Evolutionary conservation across 768 basidiomycete species (phyloP), one percentile per base, ranked within the genome.

Genomic region (Candolleomyces eurysporus): DNA sequence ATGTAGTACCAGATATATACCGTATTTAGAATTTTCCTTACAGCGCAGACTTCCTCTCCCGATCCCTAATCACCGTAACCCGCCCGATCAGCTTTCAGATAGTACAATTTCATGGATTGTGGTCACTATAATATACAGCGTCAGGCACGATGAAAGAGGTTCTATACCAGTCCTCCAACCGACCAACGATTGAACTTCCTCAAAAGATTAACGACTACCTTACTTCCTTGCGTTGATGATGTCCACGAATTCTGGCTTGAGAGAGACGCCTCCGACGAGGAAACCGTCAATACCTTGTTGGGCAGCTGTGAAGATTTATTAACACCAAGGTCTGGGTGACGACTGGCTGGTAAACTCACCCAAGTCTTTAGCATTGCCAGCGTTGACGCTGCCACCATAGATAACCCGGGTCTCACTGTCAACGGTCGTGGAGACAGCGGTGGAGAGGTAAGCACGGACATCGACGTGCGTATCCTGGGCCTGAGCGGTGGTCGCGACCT

Each of bases 191-290:
- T 36, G n/a, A 19, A 19, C 14, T 56, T 43, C 22, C 19, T 42
- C 26, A 45, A 36, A 8, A 43, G 54, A 36, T n/a, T 9, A 7
- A 19, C 22, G 43, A 10, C 39, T 56, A 56, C 54, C 54, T 56
- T n/a, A n/a, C n/a, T n/a, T 77, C 66, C 74, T 88, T 42, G 82
- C 80, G 68, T 95, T 96, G 82, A 96, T 86, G 71, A 97, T 96
- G 62, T 96, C 80, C 51, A 91, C 86, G 68, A 98, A 97, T 76
- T 98, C 96, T 45, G 96, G 95, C 79, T 98, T 99, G 76, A 99
- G 84, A 16, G 96, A 98, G 39, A 96, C 96, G 26, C 96, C 96
- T 26, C 96, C 96, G 43, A 98, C 96, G 65, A 98, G 88, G 90
- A 98, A 98, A 9, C 96, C 96, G 73, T 98, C 96, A 50, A 98